Conservation (phyloP, 768 basidiomycete genomes). For the Rhodotorula graminis region DNA sequence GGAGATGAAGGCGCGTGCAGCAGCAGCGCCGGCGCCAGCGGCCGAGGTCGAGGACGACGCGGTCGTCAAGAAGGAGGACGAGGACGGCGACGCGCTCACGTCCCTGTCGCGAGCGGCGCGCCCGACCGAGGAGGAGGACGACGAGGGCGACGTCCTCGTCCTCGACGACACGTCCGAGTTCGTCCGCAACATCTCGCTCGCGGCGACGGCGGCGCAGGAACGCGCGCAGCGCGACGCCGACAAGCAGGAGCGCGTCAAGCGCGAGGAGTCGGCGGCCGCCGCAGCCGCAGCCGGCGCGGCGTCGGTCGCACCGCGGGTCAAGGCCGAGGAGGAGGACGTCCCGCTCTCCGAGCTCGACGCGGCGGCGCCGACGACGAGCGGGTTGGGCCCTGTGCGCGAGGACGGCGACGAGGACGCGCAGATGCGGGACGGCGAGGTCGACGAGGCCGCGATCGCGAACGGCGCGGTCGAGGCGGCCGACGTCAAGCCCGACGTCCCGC, state of each 20-base stretch:
- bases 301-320: constrained; percentile 38
- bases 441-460: background rate
- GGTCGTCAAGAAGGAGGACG: constrained; percentile 54
- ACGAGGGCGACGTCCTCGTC: constrained; percentile 60
- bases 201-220: constrained; percentile 21
- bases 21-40: background rate
- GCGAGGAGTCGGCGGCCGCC: background rate
- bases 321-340: constrained; percentile 30
- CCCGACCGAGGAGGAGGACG: constrained; percentile 46
- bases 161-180: constrained; percentile 98
- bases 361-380: background rate
- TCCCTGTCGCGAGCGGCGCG: constrained; percentile 15
- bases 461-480: background rate
- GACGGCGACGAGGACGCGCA: constrained; percentile 59
- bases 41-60: constrained; percentile 17
- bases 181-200: constrained; percentile 57
- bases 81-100: constrained; percentile 19
- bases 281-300: constrained; percentile 21
- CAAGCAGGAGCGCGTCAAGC: background rate
- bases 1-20: constrained; percentile 49
- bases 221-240: background rate
- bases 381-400: constrained; percentile 51
- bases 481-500: constrained; percentile 48
- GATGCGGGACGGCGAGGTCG: constrained; percentile 49
- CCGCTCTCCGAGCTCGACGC: constrained; percentile 19